Evolutionary conservation across 2,329 filamentous ascomycete species (phyloP), one percentile per base, ranked within the genome.

Genomic region (Calonectria crousiana): DNA sequence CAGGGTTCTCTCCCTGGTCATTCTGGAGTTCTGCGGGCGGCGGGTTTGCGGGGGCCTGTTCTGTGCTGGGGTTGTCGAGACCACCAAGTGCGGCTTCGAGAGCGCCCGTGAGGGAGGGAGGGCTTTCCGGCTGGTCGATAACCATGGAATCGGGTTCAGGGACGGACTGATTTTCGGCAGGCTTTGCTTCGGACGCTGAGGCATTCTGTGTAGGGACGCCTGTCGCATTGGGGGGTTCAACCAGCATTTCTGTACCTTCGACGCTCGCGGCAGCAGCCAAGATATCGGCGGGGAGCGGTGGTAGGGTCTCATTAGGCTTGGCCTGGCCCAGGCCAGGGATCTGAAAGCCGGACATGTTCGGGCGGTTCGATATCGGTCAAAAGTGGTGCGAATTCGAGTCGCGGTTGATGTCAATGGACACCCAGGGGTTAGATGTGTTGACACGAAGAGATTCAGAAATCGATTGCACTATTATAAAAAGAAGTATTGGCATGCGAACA

Each of bases 1-100:
- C 96, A 4, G 94, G 93, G 56, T 93, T 88, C 14, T 85, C 87
- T 69, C 79, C 79, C 64, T 84, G 77, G 16, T 83, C 84, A 44
- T 81, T 80, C 60, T 84, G 83, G n/a, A 84, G 81, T 2, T 78
- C 75, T 20, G 64, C 76, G 18, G 75, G 38, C 38, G 47, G 71
- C 47, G 75, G 41, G 38, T 69, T 68, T 64, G 60, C 41, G 71
- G 77, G 72, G 49, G 76, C 67, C 41, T 75, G 80, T 28, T 72
- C 69, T 68, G 75, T 26, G 16, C 36, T 71, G 20, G 71, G 52
- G 8, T 74, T 73, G 13, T 81, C 81, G 20, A 87, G 80, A 9
- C 85, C 85, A 4, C 84, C 85, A 10, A 88, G 82, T 32, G 86
- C 85, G 13, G 87, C 87, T 75, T 88, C 87, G 1, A 88, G 82